These are phyloP conservation scores for Tulasnella calospora DNA, from an alignment of 768 basidiomycete species.

Conservation along the genomic window DNA sequence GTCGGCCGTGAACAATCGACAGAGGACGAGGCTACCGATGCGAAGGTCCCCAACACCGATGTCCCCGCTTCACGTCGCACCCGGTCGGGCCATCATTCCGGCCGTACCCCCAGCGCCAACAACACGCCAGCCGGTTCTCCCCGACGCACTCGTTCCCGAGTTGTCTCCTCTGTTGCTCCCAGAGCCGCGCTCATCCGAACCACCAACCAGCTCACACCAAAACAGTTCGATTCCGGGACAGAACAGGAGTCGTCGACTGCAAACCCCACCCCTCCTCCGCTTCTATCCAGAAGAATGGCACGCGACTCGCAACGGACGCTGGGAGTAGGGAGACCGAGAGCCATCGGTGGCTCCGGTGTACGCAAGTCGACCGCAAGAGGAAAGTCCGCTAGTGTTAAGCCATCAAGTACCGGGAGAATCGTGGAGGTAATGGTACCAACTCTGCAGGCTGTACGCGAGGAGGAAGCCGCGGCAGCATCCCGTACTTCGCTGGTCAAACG, in stretches of 20 bases:
- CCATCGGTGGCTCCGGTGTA: constrained; percentile 13
- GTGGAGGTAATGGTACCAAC: not conserved
- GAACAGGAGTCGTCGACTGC: not conserved
- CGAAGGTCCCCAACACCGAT: not conserved
- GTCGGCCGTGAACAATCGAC: not conserved
- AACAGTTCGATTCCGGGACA: not conserved
- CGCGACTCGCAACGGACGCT: constrained; percentile 4
- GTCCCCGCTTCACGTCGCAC: not conserved
- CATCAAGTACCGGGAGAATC: not conserved
- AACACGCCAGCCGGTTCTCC: not conserved
- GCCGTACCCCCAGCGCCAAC: not conserved
- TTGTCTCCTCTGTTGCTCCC: not conserved
- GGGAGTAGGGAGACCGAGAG: constrained; percentile 15
- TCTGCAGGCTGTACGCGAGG: not conserved
- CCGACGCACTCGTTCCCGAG: not conserved
- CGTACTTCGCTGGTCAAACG: not conserved
- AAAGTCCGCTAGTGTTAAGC: not conserved
- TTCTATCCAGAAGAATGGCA: not conserved
- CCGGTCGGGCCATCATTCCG: not conserved
- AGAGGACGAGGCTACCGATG: not conserved
- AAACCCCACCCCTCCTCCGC: not conserved
- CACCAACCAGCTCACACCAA: not conserved
- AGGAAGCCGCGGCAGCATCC: not conserved
- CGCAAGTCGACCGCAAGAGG: constrained; percentile 17
- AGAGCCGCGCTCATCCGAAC: not conserved